Evolutionary conservation across 108 stramenopile species (phyloP).

Genomic region (Pseudonitzschia pungens): DNA sequence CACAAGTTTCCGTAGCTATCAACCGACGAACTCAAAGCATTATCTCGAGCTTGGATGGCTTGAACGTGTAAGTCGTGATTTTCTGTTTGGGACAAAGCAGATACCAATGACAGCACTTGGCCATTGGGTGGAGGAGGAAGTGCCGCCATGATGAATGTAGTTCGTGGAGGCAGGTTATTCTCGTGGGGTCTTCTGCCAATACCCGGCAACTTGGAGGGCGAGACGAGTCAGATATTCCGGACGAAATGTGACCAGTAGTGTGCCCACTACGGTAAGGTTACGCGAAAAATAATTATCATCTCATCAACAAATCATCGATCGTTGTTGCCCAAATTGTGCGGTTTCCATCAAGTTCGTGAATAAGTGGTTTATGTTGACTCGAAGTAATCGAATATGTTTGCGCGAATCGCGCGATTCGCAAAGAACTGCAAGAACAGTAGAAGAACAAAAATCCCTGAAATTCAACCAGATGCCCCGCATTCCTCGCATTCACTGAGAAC

Average conservation of each 20-base stretch:
- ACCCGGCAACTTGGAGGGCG: background rate
- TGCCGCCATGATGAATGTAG: background rate
- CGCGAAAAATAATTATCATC: background rate
- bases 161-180: background rate
- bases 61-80: slow-evolving; percentile 62
- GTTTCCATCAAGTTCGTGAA: background rate
- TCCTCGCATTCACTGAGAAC: slow-evolving; percentile 3
- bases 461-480: slow-evolving; percentile 8
- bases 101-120: slow-evolving; percentile 65
- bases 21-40: slow-evolving; percentile 56
- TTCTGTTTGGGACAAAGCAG: slow-evolving; percentile 69
- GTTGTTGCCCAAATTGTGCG: background rate
- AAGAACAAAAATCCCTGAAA: slow-evolving; percentile 8
- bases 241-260: background rate
- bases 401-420: background rate
- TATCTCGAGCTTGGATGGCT: slow-evolving; percentile 75
- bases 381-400: background rate
- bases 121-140: slow-evolving; percentile 62
- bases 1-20: slow-evolving; percentile 63
- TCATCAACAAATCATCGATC: background rate
- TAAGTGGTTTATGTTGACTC: slow-evolving; percentile 5
- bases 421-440: background rate
- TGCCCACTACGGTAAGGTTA: no score
- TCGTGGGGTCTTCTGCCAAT: background rate
- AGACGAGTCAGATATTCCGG: background rate